These are phyloP conservation scores for Trichosanthes cucumerina DNA, from an alignment of 306 rosid genomes.

Conservation along the genomic window DNA sequence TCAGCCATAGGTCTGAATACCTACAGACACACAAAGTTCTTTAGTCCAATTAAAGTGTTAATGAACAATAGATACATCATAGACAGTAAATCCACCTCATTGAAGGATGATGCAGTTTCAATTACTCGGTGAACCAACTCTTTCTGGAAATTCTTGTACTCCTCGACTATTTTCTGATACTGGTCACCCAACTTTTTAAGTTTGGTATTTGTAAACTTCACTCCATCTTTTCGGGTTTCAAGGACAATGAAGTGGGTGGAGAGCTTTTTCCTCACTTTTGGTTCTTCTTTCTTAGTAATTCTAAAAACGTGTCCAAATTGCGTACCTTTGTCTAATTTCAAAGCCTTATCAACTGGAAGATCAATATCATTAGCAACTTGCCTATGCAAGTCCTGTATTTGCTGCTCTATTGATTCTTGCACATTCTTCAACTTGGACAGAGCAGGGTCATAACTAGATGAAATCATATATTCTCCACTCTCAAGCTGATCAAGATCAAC, in stretches of 20 bases:
- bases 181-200: constrained; percentile 82
- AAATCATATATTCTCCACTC: constrained; percentile 88
- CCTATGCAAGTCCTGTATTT: constrained; percentile 63
- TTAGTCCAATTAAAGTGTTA: constrained; percentile 18
- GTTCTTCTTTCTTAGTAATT: constrained; percentile 97
- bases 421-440: constrained; percentile 55
- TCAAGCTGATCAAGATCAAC: constrained; percentile 95
- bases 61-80: constrained; percentile 1
- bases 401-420: constrained; percentile 55
- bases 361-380: constrained; percentile 82
- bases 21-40: constrained; percentile 32
- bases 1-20: constrained; percentile 70
- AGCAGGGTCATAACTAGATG: constrained; percentile 65
- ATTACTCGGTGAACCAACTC: constrained; percentile 68
- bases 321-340: constrained; percentile 79
- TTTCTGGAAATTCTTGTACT: constrained; percentile 75
- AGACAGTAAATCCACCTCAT: constrained; percentile 39
- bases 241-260: constrained; percentile 78
- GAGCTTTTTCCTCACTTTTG: constrained; percentile 90
- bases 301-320: constrained; percentile 95
- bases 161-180: constrained; percentile 70
- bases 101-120: constrained; percentile 61
- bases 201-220: constrained; percentile 85
- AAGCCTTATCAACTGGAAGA: constrained; percentile 68
- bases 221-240: constrained; percentile 97